phyloP scores from a whole-genome alignment of 495 filamentous ascomycete genomes.

The Penicillium ochrochloron region DNA sequence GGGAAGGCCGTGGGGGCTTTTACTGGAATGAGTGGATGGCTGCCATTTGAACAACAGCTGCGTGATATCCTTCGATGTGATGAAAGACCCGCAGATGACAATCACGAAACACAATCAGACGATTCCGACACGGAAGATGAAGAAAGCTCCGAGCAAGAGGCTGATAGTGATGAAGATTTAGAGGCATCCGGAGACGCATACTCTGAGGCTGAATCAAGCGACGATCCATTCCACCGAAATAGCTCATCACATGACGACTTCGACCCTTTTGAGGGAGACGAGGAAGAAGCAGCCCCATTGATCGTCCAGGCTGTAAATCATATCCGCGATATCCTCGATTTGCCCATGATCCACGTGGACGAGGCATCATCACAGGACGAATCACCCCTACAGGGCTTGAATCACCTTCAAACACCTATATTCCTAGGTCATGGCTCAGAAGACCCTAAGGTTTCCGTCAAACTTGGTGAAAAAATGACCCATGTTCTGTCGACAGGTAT shows the following conservation, averaged over 20 bases:
- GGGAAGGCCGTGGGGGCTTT: constrained; percentile 38
- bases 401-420: constrained; percentile 40
- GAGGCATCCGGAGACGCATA: constrained; percentile 11
- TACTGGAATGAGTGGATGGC: constrained; percentile 61
- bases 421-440: constrained; percentile 59
- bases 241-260: constrained; percentile 10
- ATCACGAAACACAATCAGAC: neutral
- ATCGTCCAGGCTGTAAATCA: constrained; percentile 20
- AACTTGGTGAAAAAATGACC: constrained; percentile 47
- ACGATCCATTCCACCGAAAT: constrained; percentile 18
- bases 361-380: constrained; percentile 1
- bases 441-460: constrained; percentile 54
- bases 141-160: neutral
- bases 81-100: neutral
- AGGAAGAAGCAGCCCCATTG: constrained; percentile 20
- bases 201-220: constrained; percentile 2
- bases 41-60: constrained; percentile 52
- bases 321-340: constrained; percentile 24
- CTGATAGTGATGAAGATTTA: constrained; percentile 13
- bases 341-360: constrained; percentile 17
- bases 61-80: constrained; percentile 27
- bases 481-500: constrained; percentile 41
- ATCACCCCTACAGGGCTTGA: neutral
- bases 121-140: constrained; percentile 14
- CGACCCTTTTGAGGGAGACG: constrained; percentile 19